A percentile compares a stretch with the other conserved stretches of the same genome.
These are phyloP conservation scores for Spergularia bocconei DNA, from an alignment of 148 eudicot species.

Conservation along the genomic window DNA sequence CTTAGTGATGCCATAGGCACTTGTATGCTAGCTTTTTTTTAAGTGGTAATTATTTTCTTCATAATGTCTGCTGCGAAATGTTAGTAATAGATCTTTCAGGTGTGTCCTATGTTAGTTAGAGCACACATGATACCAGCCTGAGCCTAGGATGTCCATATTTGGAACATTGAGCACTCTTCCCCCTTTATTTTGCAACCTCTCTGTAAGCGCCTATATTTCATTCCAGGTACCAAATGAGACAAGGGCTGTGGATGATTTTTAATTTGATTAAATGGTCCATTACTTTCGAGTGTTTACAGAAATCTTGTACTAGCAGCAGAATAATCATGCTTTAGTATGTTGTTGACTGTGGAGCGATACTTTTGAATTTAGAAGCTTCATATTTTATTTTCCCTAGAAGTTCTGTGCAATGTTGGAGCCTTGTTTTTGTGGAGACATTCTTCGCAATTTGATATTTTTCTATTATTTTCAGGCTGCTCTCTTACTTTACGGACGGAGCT, in stretches of 20 bases:
- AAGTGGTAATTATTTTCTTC: neutral
- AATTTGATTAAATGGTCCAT: too few species aligned
- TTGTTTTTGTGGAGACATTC: neutral
- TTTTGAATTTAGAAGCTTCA: neutral
- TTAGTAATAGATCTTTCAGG: neutral
- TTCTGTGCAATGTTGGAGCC: neutral
- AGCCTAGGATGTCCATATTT: neutral
- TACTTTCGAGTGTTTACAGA: neutral
- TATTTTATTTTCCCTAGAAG: neutral
- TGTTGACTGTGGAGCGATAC: neutral
- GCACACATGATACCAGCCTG: neutral
- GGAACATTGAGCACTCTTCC: too few species aligned
- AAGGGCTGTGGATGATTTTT: too few species aligned
- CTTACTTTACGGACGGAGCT: slow-evolving; percentile 74
- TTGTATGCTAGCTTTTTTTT: neutral
- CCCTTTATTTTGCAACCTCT: too few species aligned
- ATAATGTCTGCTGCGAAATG: neutral
- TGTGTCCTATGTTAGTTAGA: neutral
- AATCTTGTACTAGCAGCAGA: neutral
- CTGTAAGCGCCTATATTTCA: too few species aligned
- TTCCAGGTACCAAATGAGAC: too few species aligned
- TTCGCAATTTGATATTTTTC: neutral
- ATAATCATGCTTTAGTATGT: neutral
- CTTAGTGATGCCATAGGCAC: slow-evolving; percentile 3
- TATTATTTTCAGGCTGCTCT: slow-evolving; percentile 61